phyloP scores from a whole-genome alignment of 768 basidiomycete genomes.

The Auricularia sp. region DNA sequence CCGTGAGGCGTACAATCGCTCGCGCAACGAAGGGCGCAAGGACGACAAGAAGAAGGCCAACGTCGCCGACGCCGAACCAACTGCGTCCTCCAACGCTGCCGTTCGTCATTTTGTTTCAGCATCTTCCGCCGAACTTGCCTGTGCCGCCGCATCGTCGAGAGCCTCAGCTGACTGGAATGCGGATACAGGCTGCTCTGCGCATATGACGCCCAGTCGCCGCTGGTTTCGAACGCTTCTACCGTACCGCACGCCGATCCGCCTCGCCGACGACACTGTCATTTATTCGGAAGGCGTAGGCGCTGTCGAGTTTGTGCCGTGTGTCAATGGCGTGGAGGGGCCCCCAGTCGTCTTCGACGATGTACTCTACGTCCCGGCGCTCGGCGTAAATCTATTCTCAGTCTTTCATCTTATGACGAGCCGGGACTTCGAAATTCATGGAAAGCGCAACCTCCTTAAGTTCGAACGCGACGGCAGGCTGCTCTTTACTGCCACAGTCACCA shows the following conservation, averaged over 20 bases:
- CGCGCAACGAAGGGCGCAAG: too few relatives aligned
- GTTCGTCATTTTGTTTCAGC: background rate
- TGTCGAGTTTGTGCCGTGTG: background rate
- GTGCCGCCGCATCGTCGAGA: background rate
- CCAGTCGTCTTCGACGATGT: constrained; percentile 6
- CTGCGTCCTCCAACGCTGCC: too few relatives aligned
- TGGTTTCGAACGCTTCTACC: background rate
- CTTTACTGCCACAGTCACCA: constrained; percentile 18
- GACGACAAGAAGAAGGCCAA: too few relatives aligned
- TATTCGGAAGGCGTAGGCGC: background rate
- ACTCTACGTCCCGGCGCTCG: constrained; percentile 3
- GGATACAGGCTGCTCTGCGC: background rate
- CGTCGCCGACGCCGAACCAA: too few relatives aligned
- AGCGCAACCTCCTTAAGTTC: background rate
- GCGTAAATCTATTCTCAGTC: constrained; percentile 5
- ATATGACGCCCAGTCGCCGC: background rate
- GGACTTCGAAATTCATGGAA: constrained; percentile 4
- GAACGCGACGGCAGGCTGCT: background rate
- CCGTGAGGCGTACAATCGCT: too few relatives aligned
- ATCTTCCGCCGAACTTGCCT: background rate
- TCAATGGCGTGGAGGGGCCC: background rate
- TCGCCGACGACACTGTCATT: background rate
- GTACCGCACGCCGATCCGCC: background rate
- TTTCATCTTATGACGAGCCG: constrained; percentile 10
- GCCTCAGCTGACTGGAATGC: background rate